A percentile compares a stretch with the other conserved stretches of the same genome.
These are phyloP conservation scores for Thozetella sp. DNA, from an alignment of 495 filamentous ascomycete genomes.

Conservation along the genomic window DNA sequence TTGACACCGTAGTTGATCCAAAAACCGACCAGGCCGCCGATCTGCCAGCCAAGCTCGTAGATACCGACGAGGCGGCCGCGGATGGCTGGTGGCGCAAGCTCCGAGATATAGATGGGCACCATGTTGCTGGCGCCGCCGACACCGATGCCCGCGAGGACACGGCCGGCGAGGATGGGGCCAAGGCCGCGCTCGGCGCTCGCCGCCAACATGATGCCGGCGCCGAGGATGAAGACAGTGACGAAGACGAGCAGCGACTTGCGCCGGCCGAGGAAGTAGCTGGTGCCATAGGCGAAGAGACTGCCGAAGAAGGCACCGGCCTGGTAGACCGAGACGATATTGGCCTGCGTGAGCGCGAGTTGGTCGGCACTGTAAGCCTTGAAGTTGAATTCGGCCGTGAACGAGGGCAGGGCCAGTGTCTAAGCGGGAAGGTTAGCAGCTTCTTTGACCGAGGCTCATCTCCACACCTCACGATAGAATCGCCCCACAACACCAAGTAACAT, in stretches of 20 bases:
- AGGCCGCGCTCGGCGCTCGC: slow-evolving; percentile 58
- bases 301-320: slow-evolving; percentile 72
- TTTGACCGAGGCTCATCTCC: not conserved
- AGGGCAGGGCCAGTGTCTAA: slow-evolving; percentile 48
- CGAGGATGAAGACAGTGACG: slow-evolving; percentile 59
- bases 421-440: not conserved
- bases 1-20: slow-evolving; percentile 66
- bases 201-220: slow-evolving; percentile 65
- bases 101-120: slow-evolving; percentile 60
- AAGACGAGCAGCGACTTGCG: slow-evolving; percentile 56
- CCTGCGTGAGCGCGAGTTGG: slow-evolving; percentile 50
- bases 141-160: slow-evolving; percentile 54
- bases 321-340: slow-evolving; percentile 72
- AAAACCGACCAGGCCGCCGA: slow-evolving; percentile 73
- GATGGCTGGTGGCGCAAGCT: slow-evolving; percentile 56
- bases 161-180: slow-evolving; percentile 59
- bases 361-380: slow-evolving; percentile 41
- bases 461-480: not conserved
- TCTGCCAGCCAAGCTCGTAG: slow-evolving; percentile 74
- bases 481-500: too few species aligned
- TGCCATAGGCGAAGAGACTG: slow-evolving; percentile 60
- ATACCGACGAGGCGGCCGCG: slow-evolving; percentile 61
- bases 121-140: slow-evolving; percentile 54
- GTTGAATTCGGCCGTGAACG: slow-evolving; percentile 61
- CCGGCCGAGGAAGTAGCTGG: slow-evolving; percentile 59